Conservation (phyloP, 2,329 filamentous ascomycete species). For the Claviceps sp. region DNA sequence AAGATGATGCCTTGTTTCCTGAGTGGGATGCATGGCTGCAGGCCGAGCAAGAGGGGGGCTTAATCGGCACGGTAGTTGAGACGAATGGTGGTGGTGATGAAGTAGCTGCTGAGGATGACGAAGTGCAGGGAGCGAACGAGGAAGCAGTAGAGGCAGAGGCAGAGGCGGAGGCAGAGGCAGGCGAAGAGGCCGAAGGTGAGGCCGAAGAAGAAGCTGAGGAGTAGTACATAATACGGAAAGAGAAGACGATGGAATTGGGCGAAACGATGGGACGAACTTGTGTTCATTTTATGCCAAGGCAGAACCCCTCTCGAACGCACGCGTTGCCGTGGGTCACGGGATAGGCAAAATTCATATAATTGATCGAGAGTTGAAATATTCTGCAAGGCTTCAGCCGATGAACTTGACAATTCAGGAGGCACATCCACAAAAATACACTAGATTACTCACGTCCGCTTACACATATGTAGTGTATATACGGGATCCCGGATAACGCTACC, state of each 20-base stretch:
- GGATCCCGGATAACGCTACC: too few species aligned
- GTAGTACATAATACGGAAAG: conserved; percentile 6
- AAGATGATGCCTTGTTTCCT: conserved; percentile 81
- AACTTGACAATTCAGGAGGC: too few species aligned
- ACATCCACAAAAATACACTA: too few species aligned
- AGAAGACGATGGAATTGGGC: conserved; percentile 7
- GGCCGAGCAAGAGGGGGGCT: conserved; percentile 59
- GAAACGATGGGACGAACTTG: conserved; percentile 3
- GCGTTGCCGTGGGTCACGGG: not conserved
- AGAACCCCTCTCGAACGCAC: not conserved
- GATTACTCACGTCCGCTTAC: too few species aligned
- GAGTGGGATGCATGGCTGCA: conserved; percentile 88
- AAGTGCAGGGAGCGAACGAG: conserved; percentile 9
- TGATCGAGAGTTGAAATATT: conserved; percentile 1
- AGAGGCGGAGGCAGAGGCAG: conserved; percentile 10
- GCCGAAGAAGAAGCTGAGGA: conserved; percentile 12
- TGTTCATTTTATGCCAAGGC: not conserved
- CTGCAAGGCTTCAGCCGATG: not conserved
- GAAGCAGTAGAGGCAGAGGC: conserved; percentile 6
- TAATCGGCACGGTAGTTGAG: conserved; percentile 9
- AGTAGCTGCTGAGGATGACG: not conserved
- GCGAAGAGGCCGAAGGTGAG: conserved; percentile 10
- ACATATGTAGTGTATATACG: too few species aligned
- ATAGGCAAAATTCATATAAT: not conserved
- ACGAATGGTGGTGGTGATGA: conserved; percentile 4